Evolutionary conservation across 2,329 filamentous ascomycete species (phyloP).

Genomic region (Parastagonospora avenae): DNA sequence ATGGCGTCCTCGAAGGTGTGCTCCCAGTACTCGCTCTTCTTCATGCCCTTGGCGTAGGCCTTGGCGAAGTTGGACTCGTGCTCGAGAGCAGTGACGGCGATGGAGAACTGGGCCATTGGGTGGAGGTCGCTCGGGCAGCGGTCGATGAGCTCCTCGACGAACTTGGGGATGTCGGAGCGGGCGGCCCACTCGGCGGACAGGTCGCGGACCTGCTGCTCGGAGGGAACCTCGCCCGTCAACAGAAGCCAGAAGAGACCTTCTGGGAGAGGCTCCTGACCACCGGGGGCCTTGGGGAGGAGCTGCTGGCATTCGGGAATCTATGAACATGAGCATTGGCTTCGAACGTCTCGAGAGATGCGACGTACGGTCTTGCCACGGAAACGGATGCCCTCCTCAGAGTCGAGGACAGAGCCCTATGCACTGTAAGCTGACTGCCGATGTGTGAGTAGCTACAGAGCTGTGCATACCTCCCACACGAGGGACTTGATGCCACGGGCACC

Average conservation of each 20-base stretch:
- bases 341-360: constrained; percentile 5
- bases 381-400: constrained; percentile 98
- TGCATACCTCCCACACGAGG: constrained; percentile 80
- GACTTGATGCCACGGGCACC: constrained; percentile 99
- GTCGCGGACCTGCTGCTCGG: constrained; percentile 97
- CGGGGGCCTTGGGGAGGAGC: constrained; percentile 93
- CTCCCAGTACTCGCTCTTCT: constrained; percentile 99
- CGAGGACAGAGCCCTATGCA: constrained; percentile 75
- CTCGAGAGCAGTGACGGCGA: constrained; percentile 97
- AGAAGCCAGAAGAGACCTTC: constrained; percentile 99
- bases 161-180: constrained; percentile 95
- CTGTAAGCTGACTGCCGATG: too few species aligned
- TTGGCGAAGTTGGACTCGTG: constrained; percentile 97
- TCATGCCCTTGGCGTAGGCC: constrained; percentile 98
- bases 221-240: constrained; percentile 95
- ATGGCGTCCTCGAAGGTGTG: constrained; percentile 99
- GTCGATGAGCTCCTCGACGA: constrained; percentile 99
- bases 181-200: constrained; percentile 99
- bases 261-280: constrained; percentile 94
- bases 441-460: too few species aligned
- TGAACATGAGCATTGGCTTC: constrained; percentile 26
- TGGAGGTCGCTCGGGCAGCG: constrained; percentile 98
- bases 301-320: constrained; percentile 97
- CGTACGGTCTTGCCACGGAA: constrained; percentile 93
- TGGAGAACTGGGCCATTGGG: constrained; percentile 99